Evolutionary conservation across 1,139 yeast species (phyloP).

Genomic region (Yamadazyma diospyri): DNA sequence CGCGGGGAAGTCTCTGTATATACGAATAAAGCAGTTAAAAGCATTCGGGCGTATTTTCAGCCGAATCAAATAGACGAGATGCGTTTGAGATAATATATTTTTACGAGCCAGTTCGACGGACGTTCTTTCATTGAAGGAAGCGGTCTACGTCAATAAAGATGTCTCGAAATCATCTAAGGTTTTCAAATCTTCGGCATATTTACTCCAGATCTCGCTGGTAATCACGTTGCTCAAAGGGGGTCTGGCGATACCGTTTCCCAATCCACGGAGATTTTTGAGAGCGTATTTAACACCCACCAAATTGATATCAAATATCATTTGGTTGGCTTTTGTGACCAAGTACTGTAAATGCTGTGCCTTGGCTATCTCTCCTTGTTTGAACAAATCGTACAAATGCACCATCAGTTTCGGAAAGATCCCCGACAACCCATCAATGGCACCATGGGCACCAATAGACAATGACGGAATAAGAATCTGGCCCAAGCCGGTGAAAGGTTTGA

Average conservation of each 20-base stretch:
- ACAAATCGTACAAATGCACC: conserved; percentile 30
- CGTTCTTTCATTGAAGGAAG: no score
- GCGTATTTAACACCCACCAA: conserved; percentile 44
- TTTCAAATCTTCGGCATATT: conserved; percentile 14
- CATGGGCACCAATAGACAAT: conserved; percentile 37
- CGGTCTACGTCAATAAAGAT: conserved; percentile 1
- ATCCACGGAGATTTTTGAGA: conserved; percentile 16
- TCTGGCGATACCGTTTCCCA: conserved; percentile 19
- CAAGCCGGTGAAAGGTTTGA: conserved; percentile 43
- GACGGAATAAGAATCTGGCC: conserved; percentile 48
- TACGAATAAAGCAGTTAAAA: no score
- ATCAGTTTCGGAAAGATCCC: conserved; percentile 40
- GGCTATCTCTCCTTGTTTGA: conserved; percentile 24
- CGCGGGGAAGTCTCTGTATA: no score
- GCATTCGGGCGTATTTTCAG: no score
- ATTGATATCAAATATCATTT: conserved; percentile 36
- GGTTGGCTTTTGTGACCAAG: conserved; percentile 37
- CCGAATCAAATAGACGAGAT: no score
- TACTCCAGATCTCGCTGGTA: conserved; percentile 9
- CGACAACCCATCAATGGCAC: conserved; percentile 47
- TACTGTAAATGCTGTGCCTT: conserved; percentile 41
- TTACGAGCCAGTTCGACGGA: no score
- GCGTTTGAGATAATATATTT: no score
- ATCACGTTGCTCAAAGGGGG: conserved; percentile 16
- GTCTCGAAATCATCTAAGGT: conserved; percentile 13